Conservation (phyloP, 345 rosid species). For the Melaleuca alternifolia region DNA sequence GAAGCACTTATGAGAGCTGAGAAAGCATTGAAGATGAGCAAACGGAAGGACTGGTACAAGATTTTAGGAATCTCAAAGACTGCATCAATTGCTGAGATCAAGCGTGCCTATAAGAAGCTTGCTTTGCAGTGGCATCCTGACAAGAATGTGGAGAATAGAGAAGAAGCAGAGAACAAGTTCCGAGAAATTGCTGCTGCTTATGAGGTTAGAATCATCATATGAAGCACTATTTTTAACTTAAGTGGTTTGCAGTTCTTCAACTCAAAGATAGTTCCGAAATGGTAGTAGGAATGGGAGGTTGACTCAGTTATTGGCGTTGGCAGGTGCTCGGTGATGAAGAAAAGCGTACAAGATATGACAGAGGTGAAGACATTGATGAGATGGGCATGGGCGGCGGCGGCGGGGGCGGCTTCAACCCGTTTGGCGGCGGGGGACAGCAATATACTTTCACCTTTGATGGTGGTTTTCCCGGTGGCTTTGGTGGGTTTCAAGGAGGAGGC, state of each 20-base stretch:
- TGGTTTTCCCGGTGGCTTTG: slow-evolving; percentile 77
- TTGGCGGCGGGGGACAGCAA: slow-evolving; percentile 79
- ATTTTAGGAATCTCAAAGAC: slow-evolving; percentile 76
- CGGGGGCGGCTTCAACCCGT: slow-evolving; percentile 69
- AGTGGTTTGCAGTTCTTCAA: not conserved
- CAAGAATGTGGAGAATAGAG: slow-evolving; percentile 85
- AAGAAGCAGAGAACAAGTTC: slow-evolving; percentile 91
- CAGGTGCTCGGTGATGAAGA: slow-evolving; percentile 93
- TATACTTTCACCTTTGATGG: slow-evolving; percentile 83
- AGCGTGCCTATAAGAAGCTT: slow-evolving; percentile 89
- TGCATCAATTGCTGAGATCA: slow-evolving; percentile 75
- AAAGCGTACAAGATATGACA: slow-evolving; percentile 73
- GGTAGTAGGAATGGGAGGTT: not conserved
- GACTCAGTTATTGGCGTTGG: not conserved
- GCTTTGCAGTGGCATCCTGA: slow-evolving; percentile 99
- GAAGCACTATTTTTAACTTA: not conserved
- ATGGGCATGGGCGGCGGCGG: slow-evolving; percentile 71
- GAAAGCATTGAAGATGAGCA: slow-evolving; percentile 95
- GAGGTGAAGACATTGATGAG: slow-evolving; percentile 95
- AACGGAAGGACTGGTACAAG: slow-evolving; percentile 95
- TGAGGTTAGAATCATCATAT: slow-evolving; percentile 44
- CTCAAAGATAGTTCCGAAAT: not conserved
- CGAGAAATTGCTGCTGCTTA: slow-evolving; percentile 95
- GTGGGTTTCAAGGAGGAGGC: slow-evolving; percentile 62
- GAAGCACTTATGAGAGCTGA: slow-evolving; percentile 83